Evolutionary conservation across 2,329 filamentous ascomycete species (phyloP).

Genomic region (Pseudogymnoascus sp.): DNA sequence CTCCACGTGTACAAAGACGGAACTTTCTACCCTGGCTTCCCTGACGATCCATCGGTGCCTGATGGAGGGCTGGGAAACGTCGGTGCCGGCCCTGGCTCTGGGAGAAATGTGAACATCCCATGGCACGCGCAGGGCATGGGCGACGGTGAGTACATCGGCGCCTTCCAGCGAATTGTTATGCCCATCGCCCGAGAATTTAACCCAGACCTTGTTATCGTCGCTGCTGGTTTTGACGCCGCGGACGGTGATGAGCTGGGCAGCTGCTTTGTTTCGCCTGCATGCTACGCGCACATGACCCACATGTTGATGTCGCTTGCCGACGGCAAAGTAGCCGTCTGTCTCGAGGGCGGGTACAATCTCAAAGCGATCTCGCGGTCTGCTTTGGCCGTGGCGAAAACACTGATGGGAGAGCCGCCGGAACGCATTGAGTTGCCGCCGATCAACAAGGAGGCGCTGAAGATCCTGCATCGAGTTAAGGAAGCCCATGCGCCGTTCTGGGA

Average conservation of each 20-base stretch:
- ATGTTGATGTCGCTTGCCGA: slow-evolving; percentile 94
- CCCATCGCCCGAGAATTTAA: slow-evolving; percentile 89
- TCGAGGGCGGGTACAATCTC: slow-evolving; percentile 95
- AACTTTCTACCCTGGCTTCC: slow-evolving; percentile 70
- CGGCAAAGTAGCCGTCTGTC: slow-evolving; percentile 82
- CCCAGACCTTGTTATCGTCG: slow-evolving; percentile 89
- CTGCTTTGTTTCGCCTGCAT: slow-evolving; percentile 82
- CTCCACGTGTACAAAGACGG: slow-evolving; percentile 82
- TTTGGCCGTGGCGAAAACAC: slow-evolving; percentile 77
- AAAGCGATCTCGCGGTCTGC: slow-evolving; percentile 87
- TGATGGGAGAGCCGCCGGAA: slow-evolving; percentile 89
- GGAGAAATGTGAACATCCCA: slow-evolving; percentile 58
- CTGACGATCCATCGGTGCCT: slow-evolving; percentile 47
- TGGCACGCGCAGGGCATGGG: slow-evolving; percentile 74
- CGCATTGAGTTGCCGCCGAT: slow-evolving; percentile 48
- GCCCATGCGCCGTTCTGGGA: slow-evolving; percentile 70
- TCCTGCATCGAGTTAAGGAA: slow-evolving; percentile 50
- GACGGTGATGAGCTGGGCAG: slow-evolving; percentile 87
- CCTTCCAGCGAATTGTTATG: slow-evolving; percentile 94
- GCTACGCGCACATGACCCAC: slow-evolving; percentile 97
- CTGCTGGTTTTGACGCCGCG: slow-evolving; percentile 91
- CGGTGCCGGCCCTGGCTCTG: slow-evolving; percentile 44
- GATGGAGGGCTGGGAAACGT: slow-evolving; percentile 55
- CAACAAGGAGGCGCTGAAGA: slow-evolving; percentile 46
- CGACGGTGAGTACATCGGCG: slow-evolving; percentile 92